Conservation (phyloP, 2,329 filamentous ascomycete species). For the Samsoniella hepiali region DNA sequence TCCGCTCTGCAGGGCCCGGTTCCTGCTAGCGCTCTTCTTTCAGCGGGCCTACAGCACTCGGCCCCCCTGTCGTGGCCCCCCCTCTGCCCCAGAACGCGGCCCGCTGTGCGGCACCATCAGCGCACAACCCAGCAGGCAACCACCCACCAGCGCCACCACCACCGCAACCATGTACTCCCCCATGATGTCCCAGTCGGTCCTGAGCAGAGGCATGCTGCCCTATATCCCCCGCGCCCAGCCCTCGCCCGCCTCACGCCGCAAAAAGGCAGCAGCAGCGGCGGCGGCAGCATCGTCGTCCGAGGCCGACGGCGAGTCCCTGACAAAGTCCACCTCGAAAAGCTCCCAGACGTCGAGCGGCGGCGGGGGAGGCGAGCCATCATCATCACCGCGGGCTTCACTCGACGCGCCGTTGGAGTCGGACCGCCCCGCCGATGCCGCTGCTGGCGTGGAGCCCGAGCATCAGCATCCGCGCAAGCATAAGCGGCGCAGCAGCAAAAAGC, state of each 20-base stretch:
- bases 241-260: neutral
- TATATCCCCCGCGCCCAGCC: slow-evolving; percentile 3
- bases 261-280: neutral
- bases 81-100: neutral
- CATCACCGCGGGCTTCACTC: slow-evolving; percentile 1
- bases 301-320: slow-evolving; percentile 1
- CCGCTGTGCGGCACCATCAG: neutral
- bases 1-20: neutral
- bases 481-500: neutral
- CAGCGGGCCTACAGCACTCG: neutral
- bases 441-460: slow-evolving; percentile 10
- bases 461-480: neutral
- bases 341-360: slow-evolving; percentile 7
- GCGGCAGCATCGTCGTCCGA: neutral
- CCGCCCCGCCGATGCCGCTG: slow-evolving; percentile 12
- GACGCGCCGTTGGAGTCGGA: slow-evolving; percentile 4
- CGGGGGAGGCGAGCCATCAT: slow-evolving; percentile 1
- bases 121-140: too few species aligned
- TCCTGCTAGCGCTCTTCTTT: neutral
- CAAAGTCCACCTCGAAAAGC: neutral
- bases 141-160: neutral
- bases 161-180: slow-evolving; percentile 9
- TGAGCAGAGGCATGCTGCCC: neutral
- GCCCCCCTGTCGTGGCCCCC: neutral
- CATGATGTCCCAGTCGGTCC: slow-evolving; percentile 1